phyloP scores from a whole-genome alignment of 163 green algal genomes.

The Prototheca cutis region DNA sequence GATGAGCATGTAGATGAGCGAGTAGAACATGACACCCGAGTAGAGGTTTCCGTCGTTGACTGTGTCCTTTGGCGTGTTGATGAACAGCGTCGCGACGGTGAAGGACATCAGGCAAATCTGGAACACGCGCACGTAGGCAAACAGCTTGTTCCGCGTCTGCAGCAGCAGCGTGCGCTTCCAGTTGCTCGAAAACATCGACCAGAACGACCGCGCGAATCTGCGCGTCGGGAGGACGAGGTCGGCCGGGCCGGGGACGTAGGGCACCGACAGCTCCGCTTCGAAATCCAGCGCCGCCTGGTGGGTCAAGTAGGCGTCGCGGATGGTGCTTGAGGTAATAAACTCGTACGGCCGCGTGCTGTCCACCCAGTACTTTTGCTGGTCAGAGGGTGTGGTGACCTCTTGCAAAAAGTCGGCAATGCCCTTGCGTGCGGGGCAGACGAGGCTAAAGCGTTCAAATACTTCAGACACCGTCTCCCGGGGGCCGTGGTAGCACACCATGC shows the following conservation, averaged over 20 bases:
- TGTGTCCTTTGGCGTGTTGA: conserved; percentile 24
- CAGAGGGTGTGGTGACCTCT: conserved; percentile 49
- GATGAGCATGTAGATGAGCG: conserved; percentile 43
- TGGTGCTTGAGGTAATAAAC: neutral
- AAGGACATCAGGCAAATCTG: conserved; percentile 43
- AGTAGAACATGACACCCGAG: conserved; percentile 48
- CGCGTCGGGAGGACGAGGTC: neutral
- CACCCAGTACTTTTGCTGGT: conserved; percentile 17
- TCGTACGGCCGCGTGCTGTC: neutral
- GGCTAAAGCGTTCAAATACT: too few species aligned
- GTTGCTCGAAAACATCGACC: neutral
- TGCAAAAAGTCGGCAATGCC: conserved; percentile 41
- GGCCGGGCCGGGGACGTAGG: neutral
- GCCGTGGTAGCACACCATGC: conserved; percentile 56
- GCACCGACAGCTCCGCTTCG: neutral
- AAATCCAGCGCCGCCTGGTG: neutral
- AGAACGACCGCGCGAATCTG: conserved; percentile 1
- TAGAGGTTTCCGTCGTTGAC: conserved; percentile 19
- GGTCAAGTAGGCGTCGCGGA: neutral
- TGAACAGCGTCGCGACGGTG: conserved; percentile 44
- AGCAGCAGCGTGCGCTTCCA: conserved; percentile 2
- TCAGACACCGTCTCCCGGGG: conserved; percentile 30
- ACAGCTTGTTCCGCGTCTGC: conserved; percentile 20
- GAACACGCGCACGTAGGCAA: conserved; percentile 24
- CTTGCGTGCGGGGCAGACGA: conserved; percentile 40